A percentile compares a stretch with the other conserved stretches of the same genome.
phyloP scores from a whole-genome alignment of 148 eudicot genomes.

The Camellia sinensis region DNA sequence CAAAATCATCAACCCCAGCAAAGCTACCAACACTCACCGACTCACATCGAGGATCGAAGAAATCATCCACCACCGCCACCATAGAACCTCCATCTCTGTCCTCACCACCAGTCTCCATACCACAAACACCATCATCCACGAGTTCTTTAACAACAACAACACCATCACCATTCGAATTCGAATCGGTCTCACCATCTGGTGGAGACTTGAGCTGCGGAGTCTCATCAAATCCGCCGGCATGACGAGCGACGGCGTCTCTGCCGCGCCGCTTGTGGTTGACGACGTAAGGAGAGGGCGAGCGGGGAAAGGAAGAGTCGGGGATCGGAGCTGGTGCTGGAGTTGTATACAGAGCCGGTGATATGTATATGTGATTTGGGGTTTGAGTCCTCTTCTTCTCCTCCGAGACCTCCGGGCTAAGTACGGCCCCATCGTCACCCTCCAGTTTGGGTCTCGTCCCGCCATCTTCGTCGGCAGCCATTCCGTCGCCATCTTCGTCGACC shows the following conservation, averaged over 20 bases:
- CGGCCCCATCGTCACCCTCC: conserved; percentile 57
- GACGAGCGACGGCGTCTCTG: conserved; percentile 12
- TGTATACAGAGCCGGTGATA: conserved; percentile 35
- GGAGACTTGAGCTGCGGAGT: neutral
- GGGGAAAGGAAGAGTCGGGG: conserved; percentile 17
- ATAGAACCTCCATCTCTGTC: neutral
- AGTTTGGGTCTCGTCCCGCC: conserved; percentile 21
- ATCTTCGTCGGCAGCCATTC: conserved; percentile 43
- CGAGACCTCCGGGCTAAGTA: conserved; percentile 27
- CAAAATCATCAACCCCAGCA: conserved; percentile 7
- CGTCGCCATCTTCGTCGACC: too few species aligned
- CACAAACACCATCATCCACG: conserved; percentile 8
- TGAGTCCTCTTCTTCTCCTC: conserved; percentile 20
- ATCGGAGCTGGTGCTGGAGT: conserved; percentile 45
- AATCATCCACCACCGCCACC: conserved; percentile 25
- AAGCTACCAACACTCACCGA: conserved; percentile 26
- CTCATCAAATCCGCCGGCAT: conserved; percentile 9
- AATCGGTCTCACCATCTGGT: neutral
- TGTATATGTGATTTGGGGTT: conserved; percentile 26
- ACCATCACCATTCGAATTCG: neutral
- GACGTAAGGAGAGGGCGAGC: conserved; percentile 46
- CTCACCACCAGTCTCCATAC: neutral
- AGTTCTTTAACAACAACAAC: conserved; percentile 4
- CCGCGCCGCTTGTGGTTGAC: conserved; percentile 45
- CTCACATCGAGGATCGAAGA: conserved; percentile 25